Evolutionary conservation across 768 basidiomycete genomes (phyloP).

Genomic region (Lanmaoa rubissima): DNA sequence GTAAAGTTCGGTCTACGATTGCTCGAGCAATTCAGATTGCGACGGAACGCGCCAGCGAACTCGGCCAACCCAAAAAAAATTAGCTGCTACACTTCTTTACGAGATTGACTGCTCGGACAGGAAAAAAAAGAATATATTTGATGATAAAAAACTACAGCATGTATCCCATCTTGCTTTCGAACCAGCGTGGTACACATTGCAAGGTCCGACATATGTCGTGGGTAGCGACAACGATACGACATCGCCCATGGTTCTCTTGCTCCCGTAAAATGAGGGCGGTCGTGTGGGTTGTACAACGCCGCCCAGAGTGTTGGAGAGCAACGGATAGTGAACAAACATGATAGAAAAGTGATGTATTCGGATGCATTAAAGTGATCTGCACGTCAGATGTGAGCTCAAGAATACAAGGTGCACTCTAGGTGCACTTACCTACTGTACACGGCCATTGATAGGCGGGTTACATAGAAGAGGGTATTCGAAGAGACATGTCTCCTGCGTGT

Average conservation of each 20-base stretch:
- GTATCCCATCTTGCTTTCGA: conserved; percentile 39
- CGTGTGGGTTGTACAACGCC: conserved; percentile 67
- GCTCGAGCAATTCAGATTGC: conserved; percentile 94
- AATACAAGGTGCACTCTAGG: neutral
- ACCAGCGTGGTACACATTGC: conserved; percentile 25
- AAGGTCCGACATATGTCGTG: conserved; percentile 36
- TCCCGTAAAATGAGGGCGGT: conserved; percentile 95
- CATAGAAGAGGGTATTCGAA: neutral
- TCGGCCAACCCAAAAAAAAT: conserved; percentile 69
- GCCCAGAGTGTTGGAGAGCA: conserved; percentile 98
- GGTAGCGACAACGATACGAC: conserved; percentile 31
- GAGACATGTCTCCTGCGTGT: conserved; percentile 46
- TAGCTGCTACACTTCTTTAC: conserved; percentile 16
- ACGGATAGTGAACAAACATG: neutral
- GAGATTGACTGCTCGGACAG: neutral
- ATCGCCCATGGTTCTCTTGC: conserved; percentile 52
- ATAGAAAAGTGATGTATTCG: conserved; percentile 2
- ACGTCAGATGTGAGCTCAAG: neutral
- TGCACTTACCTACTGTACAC: conserved; percentile 19
- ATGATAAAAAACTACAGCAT: neutral
- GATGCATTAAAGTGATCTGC: neutral
- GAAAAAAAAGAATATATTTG: neutral
- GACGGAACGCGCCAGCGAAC: conserved; percentile 81
- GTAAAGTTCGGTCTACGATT: conserved; percentile 88
- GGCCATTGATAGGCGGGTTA: neutral